These are phyloP conservation scores for Boletus speciosus DNA, from an alignment of 768 basidiomycete genomes.

Conservation along the genomic window DNA sequence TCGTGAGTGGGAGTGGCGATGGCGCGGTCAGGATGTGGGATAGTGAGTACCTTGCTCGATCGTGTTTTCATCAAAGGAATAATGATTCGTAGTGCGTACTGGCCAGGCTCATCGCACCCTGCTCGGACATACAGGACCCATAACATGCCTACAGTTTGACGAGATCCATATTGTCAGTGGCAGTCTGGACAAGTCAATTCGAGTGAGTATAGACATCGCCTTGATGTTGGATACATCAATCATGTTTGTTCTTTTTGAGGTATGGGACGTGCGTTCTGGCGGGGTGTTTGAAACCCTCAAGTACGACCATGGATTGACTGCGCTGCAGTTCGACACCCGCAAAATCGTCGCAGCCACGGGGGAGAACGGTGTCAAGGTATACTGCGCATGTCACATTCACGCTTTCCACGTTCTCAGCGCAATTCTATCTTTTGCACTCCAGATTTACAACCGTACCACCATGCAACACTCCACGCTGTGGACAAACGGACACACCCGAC, in stretches of 20 bases:
- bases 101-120: constrained; percentile 94
- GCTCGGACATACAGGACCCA: constrained; percentile 86
- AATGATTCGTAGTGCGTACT: constrained; percentile 75
- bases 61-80: neutral
- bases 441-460: constrained; percentile 95
- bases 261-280: constrained; percentile 96
- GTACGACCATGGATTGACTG: constrained; percentile 88
- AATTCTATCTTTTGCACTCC: neutral
- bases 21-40: constrained; percentile 99
- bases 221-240: neutral
- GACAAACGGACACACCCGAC: constrained; percentile 92
- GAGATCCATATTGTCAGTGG: constrained; percentile 92
- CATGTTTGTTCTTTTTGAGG: constrained; percentile 41
- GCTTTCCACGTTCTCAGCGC: neutral
- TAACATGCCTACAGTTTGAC: constrained; percentile 95
- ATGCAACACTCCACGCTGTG: constrained; percentile 80
- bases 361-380: constrained; percentile 89
- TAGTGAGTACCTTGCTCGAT: constrained; percentile 52
- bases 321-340: constrained; percentile 90
- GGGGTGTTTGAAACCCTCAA: constrained; percentile 83
- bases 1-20: constrained; percentile 96
- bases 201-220: constrained; percentile 47
- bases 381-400: constrained; percentile 6
- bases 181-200: constrained; percentile 87
- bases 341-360: constrained; percentile 92